Evolutionary conservation across 2,329 filamentous ascomycete species (phyloP).

Genomic region (Akanthomyces lecanii): DNA sequence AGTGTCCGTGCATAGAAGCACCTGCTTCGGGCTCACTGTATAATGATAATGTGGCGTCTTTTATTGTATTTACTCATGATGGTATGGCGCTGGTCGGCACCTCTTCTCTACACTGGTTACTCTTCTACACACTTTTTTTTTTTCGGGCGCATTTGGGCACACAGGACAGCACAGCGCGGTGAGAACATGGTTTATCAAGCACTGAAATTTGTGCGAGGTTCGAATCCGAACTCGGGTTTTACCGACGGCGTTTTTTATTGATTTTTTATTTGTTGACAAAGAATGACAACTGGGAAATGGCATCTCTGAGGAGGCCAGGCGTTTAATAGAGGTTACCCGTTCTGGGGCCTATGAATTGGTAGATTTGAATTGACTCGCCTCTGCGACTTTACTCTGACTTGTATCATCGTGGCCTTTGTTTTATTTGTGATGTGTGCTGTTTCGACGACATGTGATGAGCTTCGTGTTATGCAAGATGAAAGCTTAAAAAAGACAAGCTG

Average conservation of each 20-base stretch:
- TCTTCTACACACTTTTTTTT: not conserved
- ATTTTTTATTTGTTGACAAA: conserved; percentile 6
- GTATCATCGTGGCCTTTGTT: no score
- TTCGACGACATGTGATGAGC: not conserved
- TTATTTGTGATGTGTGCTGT: no score
- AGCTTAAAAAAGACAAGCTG: not conserved
- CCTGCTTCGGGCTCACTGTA: not conserved
- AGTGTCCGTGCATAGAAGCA: conserved; percentile 14
- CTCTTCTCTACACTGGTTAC: conserved; percentile 4
- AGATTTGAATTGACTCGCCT: conserved; percentile 11
- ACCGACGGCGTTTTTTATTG: not conserved
- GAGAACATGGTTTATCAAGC: not conserved
- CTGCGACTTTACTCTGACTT: conserved; percentile 4
- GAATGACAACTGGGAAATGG: conserved; percentile 3
- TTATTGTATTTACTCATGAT: not conserved
- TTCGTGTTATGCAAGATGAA: not conserved
- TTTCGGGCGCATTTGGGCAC: conserved; percentile 7
- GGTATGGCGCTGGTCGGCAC: not conserved
- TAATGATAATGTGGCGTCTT: not conserved
- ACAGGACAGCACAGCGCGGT: conserved; percentile 13
- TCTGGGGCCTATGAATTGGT: conserved; percentile 11
- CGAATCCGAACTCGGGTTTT: not conserved
- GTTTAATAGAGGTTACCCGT: conserved; percentile 9
- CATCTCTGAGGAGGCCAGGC: conserved; percentile 8
- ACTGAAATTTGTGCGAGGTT: not conserved